Conservation (phyloP, 2,329 filamentous ascomycete species). For the Dothideomycetes sp. region DNA sequence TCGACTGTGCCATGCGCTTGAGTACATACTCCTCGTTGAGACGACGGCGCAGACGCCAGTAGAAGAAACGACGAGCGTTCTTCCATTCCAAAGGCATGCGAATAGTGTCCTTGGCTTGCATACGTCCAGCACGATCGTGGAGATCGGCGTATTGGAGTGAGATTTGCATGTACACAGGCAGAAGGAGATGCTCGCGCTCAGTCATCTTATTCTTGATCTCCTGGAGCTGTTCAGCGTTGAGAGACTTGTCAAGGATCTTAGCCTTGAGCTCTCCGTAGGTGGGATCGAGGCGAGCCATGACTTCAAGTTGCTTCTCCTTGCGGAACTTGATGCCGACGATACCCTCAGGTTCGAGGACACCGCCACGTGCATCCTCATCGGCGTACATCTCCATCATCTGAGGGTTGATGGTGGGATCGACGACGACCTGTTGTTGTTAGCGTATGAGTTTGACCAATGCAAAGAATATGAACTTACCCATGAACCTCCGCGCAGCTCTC, state of each 20-base stretch:
- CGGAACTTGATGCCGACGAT: conserved; percentile 98
- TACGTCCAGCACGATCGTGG: conserved; percentile 91
- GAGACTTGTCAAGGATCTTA: conserved; percentile 54
- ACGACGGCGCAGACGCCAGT: conserved; percentile 95
- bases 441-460: conserved; percentile 4
- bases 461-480: conserved; percentile 51
- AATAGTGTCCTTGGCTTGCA: conserved; percentile 95
- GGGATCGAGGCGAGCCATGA: conserved; percentile 87
- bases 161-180: conserved; percentile 91
- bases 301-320: conserved; percentile 92
- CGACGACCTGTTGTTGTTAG: conserved; percentile 57
- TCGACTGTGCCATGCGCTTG: conserved; percentile 59
- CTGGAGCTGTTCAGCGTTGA: conserved; percentile 63
- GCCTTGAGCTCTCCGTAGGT: conserved; percentile 76
- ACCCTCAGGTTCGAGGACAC: conserved; percentile 95
- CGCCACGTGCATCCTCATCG: conserved; percentile 85
- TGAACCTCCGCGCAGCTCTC: conserved; percentile 94
- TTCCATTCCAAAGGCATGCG: conserved; percentile 75
- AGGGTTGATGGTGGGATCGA: conserved; percentile 96
- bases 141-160: conserved; percentile 95
- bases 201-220: conserved; percentile 76
- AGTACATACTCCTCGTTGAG: conserved; percentile 96
- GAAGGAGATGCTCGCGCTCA: conserved; percentile 72
- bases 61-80: conserved; percentile 93
- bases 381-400: conserved; percentile 99